Percentiles rank a stretch among this genome's conserved stretches.
Evolutionary conservation across 345 rosid species (phyloP).

Genomic region (Passiflora organensis): DNA sequence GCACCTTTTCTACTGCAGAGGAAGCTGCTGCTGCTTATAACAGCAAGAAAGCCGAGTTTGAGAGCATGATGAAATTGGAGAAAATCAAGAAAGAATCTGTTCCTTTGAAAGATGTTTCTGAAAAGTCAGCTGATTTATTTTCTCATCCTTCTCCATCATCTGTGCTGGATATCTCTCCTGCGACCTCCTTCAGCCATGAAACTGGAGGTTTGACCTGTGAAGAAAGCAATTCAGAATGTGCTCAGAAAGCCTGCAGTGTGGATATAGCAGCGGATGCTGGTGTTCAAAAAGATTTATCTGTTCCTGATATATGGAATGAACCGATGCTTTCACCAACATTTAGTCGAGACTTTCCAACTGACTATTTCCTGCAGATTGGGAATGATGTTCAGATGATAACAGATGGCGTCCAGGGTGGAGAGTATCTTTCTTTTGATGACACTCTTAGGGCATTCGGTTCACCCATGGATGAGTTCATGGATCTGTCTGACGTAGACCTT

Average conservation of each 20-base stretch:
- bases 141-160: slow-evolving; percentile 40
- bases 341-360: slow-evolving; percentile 10
- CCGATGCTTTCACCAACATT: slow-evolving; percentile 8
- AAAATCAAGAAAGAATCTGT: slow-evolving; percentile 7
- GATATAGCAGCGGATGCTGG: not conserved
- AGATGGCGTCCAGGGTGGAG: not conserved
- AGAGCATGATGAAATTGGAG: slow-evolving; percentile 9
- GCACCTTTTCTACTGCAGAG: slow-evolving; percentile 42
- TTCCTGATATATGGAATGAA: slow-evolving; percentile 17
- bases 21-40: slow-evolving; percentile 46
- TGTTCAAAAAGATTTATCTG: slow-evolving; percentile 7
- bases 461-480: slow-evolving; percentile 8
- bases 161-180: slow-evolving; percentile 34
- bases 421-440: not conserved
- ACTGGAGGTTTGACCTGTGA: not conserved
- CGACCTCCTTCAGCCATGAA: slow-evolving; percentile 6
- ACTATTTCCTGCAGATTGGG: not conserved
- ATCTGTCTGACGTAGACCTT: slow-evolving; percentile 23
- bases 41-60: slow-evolving; percentile 39
- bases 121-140: slow-evolving; percentile 7
- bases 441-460: not conserved
- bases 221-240: slow-evolving; percentile 1
- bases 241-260: not conserved
- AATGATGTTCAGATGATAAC: slow-evolving; percentile 11
- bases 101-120: not conserved